Evolutionary conservation across 2,329 filamentous ascomycete species (phyloP).

Genomic region (Colletotrichum sp.): DNA sequence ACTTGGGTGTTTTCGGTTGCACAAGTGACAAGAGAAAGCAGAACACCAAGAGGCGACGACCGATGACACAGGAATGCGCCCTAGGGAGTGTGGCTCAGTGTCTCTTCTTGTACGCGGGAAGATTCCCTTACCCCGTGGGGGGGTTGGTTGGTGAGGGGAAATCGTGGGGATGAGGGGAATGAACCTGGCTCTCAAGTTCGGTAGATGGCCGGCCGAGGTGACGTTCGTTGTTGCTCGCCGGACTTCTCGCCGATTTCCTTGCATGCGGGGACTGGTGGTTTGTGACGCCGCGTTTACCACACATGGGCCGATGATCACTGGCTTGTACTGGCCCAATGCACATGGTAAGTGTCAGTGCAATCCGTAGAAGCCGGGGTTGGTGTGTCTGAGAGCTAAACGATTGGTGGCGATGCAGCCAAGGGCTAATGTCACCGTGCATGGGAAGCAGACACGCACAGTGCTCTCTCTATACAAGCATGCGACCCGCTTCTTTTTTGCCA

Average conservation of each 20-base stretch:
- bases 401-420: neutral
- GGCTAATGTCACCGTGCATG: neutral
- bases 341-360: neutral
- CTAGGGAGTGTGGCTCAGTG: neutral
- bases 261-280: neutral
- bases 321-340: neutral
- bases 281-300: neutral
- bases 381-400: neutral
- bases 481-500: neutral
- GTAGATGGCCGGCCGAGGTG: conserved; percentile 9
- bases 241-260: neutral
- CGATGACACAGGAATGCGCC: neutral
- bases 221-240: neutral
- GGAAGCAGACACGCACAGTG: neutral
- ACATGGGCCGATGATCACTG: neutral
- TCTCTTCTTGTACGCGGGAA: neutral
- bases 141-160: conserved; percentile 1
- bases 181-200: neutral
- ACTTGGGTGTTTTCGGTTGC: neutral
- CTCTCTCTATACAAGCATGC: neutral
- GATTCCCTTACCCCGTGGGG: conserved; percentile 3
- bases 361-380: neutral
- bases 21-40: neutral
- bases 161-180: neutral
- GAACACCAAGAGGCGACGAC: neutral